These are phyloP conservation scores for Ilyonectria sp. DNA, from an alignment of 2,329 filamentous ascomycete species.

Conservation along the genomic window DNA sequence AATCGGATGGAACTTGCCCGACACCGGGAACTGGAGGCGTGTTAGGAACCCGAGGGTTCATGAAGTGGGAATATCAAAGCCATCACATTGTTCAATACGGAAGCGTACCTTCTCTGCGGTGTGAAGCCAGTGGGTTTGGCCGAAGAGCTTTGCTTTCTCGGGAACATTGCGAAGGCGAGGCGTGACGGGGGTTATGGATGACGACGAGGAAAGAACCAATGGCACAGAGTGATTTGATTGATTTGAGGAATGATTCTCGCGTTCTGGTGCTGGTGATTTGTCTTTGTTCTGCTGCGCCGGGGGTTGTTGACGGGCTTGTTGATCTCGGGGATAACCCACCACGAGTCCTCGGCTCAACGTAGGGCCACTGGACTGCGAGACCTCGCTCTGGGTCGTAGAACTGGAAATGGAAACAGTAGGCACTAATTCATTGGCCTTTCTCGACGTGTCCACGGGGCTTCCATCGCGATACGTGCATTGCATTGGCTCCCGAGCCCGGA, in stretches of 20 bases:
- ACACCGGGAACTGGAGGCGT: slow-evolving; percentile 40
- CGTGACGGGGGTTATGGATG: slow-evolving; percentile 40
- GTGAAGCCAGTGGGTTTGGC: slow-evolving; percentile 48
- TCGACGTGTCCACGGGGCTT: slow-evolving; percentile 11
- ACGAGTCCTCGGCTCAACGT: not conserved
- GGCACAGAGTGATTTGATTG: not conserved
- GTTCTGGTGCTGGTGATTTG: slow-evolving; percentile 8
- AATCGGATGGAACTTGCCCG: slow-evolving; percentile 43
- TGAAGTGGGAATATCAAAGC: not conserved
- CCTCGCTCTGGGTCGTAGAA: slow-evolving; percentile 17
- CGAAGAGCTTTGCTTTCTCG: slow-evolving; percentile 48
- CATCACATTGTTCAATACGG: not conserved
- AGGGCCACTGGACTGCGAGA: slow-evolving; percentile 4
- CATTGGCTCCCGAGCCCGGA: slow-evolving; percentile 43
- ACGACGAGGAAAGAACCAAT: slow-evolving; percentile 11
- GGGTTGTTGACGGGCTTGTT: slow-evolving; percentile 10
- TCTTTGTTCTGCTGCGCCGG: slow-evolving; percentile 6
- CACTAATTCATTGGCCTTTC: slow-evolving; percentile 3
- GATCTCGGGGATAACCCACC: slow-evolving; percentile 33
- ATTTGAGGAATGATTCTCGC: slow-evolving; percentile 1
- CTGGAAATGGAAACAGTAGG: slow-evolving; percentile 10
- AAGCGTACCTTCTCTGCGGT: slow-evolving; percentile 43
- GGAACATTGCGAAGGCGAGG: slow-evolving; percentile 46
- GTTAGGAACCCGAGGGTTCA: slow-evolving; percentile 16
- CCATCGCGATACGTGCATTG: slow-evolving; percentile 46